phyloP scores from a whole-genome alignment of 1,284 basidiomycete genomes.

The Pseudozyma tsukubaensis region DNA sequence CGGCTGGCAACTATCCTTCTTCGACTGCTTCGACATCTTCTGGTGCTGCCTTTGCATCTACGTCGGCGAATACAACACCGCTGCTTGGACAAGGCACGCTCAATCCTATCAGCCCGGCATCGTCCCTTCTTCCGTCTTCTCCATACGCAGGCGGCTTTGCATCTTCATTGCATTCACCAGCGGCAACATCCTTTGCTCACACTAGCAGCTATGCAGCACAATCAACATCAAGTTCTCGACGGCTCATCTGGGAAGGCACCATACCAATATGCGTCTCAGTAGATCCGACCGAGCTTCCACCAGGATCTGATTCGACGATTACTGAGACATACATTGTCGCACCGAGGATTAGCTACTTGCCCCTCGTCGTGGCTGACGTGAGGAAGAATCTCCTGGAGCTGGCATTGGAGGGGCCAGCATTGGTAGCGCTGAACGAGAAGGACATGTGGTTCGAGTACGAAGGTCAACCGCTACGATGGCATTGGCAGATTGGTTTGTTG shows the following conservation, averaged over 20 bases:
- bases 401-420: conserved; percentile 40
- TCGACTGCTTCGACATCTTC: conserved; percentile 12
- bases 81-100: conserved; percentile 20
- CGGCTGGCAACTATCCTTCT: conserved; percentile 40
- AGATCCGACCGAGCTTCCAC: conserved; percentile 39
- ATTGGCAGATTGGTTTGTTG: conserved; percentile 62
- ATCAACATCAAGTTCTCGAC: conserved; percentile 29
- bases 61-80: conserved; percentile 24
- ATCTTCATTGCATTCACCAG: conserved; percentile 17
- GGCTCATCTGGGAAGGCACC: conserved; percentile 55
- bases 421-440: conserved; percentile 40
- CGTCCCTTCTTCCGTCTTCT: conserved; percentile 17
- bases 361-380: conserved; percentile 52
- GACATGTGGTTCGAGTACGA: conserved; percentile 60
- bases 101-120: conserved; percentile 13
- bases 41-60: conserved; percentile 8
- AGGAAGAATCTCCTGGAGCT: conserved; percentile 50
- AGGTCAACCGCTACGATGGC: conserved; percentile 59
- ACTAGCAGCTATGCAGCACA: conserved; percentile 2
- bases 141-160: conserved; percentile 11
- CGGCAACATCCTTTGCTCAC: conserved; percentile 11
- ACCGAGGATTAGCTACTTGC: conserved; percentile 57
- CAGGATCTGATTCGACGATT: conserved; percentile 37
- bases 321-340: conserved; percentile 53
- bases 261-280: conserved; percentile 54